Conservation (phyloP, 768 basidiomycete species). For the Tephrocybe sp. region DNA sequence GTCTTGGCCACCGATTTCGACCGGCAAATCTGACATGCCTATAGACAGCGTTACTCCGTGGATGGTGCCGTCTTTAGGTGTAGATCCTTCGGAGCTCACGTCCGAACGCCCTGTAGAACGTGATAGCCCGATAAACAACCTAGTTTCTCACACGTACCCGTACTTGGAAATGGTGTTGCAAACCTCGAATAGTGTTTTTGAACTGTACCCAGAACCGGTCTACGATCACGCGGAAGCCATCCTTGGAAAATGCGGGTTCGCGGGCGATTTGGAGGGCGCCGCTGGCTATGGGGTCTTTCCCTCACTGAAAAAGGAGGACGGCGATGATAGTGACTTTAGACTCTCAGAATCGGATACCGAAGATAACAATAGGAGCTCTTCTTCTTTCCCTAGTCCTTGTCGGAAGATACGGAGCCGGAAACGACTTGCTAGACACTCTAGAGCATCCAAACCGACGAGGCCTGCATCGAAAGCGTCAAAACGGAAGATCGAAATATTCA, state of each 20-base stretch:
- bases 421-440: not conserved
- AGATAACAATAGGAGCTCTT: slow-evolving; percentile 10
- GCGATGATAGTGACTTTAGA: slow-evolving; percentile 17
- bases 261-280: not conserved
- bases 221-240: not conserved
- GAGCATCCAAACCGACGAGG: not conserved
- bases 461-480: not conserved
- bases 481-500: not conserved
- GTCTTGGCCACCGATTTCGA: slow-evolving; percentile 7
- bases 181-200: not conserved
- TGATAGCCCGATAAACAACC: not conserved
- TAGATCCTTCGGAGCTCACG: slow-evolving; percentile 43
- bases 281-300: slow-evolving; percentile 7
- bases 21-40: slow-evolving; percentile 25
- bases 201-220: not conserved
- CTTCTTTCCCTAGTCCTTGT: slow-evolving; percentile 20
- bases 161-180: not conserved
- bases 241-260: not conserved
- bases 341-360: slow-evolving; percentile 6
- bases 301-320: not conserved
- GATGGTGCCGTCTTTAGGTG: slow-evolving; percentile 18
- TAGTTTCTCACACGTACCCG: slow-evolving; percentile 2
- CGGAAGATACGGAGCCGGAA: slow-evolving; percentile 12
- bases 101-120: slow-evolving; percentile 4
- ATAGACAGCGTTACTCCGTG: slow-evolving; percentile 21